Evolutionary conservation across 2,329 filamentous ascomycete genomes (phyloP).

Genomic region (Colletotrichum orbiculare): DNA sequence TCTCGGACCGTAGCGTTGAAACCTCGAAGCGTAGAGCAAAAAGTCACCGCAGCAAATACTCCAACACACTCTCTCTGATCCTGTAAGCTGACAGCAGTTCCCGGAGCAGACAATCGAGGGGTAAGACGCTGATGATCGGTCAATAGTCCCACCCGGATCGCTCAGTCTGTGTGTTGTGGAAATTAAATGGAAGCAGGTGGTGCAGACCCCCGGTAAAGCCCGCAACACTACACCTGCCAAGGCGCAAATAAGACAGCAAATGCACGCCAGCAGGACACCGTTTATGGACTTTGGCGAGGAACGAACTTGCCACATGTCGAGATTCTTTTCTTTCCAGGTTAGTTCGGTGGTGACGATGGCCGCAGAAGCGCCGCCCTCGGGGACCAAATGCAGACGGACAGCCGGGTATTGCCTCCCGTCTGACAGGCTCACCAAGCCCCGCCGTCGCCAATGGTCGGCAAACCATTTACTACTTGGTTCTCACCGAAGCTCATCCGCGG

Average conservation of each 20-base stretch:
- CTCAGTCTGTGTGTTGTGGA: conserved; percentile 26
- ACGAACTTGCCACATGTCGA: no score
- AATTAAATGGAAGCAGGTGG: conserved; percentile 23
- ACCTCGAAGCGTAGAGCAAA: conserved; percentile 8
- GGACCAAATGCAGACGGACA: conserved; percentile 1
- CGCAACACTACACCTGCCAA: conserved; percentile 2
- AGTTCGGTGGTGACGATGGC: background rate
- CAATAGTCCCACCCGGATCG: conserved; percentile 15
- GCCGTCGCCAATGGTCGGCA: conserved; percentile 16
- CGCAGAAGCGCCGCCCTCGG: background rate
- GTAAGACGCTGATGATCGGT: conserved; percentile 16
- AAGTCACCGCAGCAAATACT: conserved; percentile 7
- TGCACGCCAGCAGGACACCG: no score
- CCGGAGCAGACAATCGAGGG: conserved; percentile 5
- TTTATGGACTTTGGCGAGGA: no score
- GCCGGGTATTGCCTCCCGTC: conserved; percentile 1
- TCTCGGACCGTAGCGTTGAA: background rate
- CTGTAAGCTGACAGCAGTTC: background rate
- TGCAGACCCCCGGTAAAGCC: conserved; percentile 16
- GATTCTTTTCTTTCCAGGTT: no score
- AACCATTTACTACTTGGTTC: background rate
- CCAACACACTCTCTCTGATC: background rate
- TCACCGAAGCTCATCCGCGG: background rate
- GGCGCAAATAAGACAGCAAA: background rate
- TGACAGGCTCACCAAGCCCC: background rate